Conservation (phyloP, 2,329 filamentous ascomycete species). For the Botrytis sinoallii region DNA sequence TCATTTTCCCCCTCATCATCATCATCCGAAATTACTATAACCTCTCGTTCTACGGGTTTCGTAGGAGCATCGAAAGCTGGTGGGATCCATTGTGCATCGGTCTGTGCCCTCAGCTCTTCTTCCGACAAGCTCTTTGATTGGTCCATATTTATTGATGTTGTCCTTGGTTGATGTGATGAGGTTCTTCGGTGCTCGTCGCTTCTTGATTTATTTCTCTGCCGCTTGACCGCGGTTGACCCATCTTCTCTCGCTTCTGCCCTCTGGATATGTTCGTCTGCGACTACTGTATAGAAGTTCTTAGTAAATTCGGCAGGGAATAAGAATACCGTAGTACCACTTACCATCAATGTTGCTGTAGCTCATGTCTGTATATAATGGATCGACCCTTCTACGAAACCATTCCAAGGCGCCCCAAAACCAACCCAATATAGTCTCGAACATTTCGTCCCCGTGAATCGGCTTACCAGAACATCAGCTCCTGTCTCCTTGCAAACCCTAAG, state of each 20-base stretch:
- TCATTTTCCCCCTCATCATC: not conserved
- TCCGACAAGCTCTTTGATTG: slow-evolving; percentile 22
- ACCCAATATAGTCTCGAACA: slow-evolving; percentile 12
- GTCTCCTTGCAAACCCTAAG: too few relatives aligned
- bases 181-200: not conserved
- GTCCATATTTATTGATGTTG: slow-evolving; percentile 11
- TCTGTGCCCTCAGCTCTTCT: slow-evolving; percentile 19
- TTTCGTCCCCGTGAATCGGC: slow-evolving; percentile 10
- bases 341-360: slow-evolving; percentile 16
- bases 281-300: slow-evolving; percentile 20
- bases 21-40: slow-evolving; percentile 15
- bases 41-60: not conserved
- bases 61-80: slow-evolving; percentile 21
- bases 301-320: not conserved
- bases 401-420: not conserved
- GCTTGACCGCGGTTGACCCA: slow-evolving; percentile 26
- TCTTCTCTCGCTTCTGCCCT: slow-evolving; percentile 21
- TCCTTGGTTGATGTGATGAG: not conserved
- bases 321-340: not conserved
- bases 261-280: slow-evolving; percentile 25
- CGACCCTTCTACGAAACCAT: not conserved
- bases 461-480: not conserved
- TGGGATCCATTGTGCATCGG: slow-evolving; percentile 30
- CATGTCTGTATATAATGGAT: slow-evolving; percentile 21
- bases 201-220: slow-evolving; percentile 21